These are phyloP conservation scores for Chaetomiaceae sp. DNA, from an alignment of 2,329 filamentous ascomycete genomes.

Conservation along the genomic window DNA sequence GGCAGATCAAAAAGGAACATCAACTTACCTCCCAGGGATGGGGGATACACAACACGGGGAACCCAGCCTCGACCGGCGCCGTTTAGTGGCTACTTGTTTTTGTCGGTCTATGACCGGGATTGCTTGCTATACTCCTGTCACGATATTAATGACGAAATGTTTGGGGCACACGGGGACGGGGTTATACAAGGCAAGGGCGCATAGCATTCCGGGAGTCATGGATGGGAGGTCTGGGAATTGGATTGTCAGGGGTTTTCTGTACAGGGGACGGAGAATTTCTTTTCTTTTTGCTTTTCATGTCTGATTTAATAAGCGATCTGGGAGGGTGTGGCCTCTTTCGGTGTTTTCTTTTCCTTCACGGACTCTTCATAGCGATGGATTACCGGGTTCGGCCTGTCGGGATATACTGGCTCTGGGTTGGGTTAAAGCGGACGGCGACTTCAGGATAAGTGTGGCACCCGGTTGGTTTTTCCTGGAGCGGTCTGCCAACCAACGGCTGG, in stretches of 20 bases:
- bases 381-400: neutral
- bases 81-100: neutral
- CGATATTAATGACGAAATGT: constrained; percentile 20
- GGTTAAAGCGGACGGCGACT: too few species aligned
- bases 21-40: too few species aligned
- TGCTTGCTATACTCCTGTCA: constrained; percentile 10
- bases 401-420: neutral
- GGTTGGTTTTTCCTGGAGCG: too few species aligned
- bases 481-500: too few species aligned
- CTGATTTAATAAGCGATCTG: neutral
- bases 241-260: neutral
- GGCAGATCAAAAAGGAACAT: too few species aligned
- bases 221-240: neutral
- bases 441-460: too few species aligned
- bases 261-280: neutral
- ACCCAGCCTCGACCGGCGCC: too few species aligned
- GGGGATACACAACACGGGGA: too few species aligned
- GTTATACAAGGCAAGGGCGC: neutral
- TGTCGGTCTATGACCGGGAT: too few species aligned
- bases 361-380: neutral
- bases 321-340: neutral
- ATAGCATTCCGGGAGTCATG: constrained; percentile 1
- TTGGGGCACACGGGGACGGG: neutral
- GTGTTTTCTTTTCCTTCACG: neutral
- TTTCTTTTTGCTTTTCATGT: neutral